Conservation (phyloP, 768 basidiomycete genomes). For the Russula compacta region DNA sequence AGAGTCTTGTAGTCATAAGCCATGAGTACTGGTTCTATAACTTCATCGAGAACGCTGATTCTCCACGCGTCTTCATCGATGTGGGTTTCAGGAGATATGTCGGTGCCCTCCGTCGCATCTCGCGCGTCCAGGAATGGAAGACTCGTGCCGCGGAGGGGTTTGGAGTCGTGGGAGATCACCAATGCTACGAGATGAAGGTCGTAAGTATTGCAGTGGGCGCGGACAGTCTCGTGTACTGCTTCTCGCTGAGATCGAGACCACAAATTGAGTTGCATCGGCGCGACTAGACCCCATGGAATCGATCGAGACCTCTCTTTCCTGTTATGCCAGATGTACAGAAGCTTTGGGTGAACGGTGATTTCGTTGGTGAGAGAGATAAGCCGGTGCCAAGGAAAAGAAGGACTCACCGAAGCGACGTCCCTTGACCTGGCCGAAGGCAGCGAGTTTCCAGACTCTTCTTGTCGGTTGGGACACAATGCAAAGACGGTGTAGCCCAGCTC, state of each 20-base stretch:
- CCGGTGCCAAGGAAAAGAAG: neutral
- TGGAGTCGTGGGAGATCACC: conserved; percentile 22
- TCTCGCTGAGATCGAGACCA: conserved; percentile 24
- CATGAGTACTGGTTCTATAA: conserved; percentile 25
- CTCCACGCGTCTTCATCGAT: conserved; percentile 15
- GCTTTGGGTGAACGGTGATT: conserved; percentile 12
- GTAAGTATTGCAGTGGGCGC: conserved; percentile 26
- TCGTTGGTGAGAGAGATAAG: conserved; percentile 5
- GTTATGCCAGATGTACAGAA: conserved; percentile 29
- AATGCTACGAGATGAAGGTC: conserved; percentile 25
- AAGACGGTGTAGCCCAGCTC: conserved; percentile 30
- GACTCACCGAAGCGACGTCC: conserved; percentile 25
- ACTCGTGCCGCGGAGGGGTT: neutral
- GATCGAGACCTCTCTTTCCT: conserved; percentile 25
- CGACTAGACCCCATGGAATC: conserved; percentile 26
- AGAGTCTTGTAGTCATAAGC: conserved; percentile 24
- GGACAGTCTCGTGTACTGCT: conserved; percentile 26
- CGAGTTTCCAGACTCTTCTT: neutral
- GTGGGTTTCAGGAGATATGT: neutral
- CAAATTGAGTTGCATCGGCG: conserved; percentile 26
- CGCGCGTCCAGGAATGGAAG: neutral
- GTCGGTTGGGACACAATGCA: conserved; percentile 23
- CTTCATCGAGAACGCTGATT: conserved; percentile 20
- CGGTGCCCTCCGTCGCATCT: neutral
- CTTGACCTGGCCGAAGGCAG: neutral